A percentile compares a stretch with the other conserved stretches of the same genome.
phyloP scores from a whole-genome alignment of 805 yeast species.

The Nakazawaea populi region DNA sequence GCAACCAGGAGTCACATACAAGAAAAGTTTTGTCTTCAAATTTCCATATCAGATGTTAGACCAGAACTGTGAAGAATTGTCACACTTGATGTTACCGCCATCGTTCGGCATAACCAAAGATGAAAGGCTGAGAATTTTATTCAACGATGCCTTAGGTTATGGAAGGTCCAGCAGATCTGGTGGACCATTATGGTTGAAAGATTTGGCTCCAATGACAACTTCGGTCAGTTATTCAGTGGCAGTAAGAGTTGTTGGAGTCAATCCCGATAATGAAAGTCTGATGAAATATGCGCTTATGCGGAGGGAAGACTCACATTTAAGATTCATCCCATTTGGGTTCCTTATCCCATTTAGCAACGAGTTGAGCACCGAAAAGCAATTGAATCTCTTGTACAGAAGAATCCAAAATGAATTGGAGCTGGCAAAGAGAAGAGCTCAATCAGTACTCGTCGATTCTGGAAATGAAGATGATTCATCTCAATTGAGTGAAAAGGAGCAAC shows the following conservation, averaged over 20 bases:
- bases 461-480: not conserved
- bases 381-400: conserved; percentile 1
- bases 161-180: conserved; percentile 46
- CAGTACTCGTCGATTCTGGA: not conserved
- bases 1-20: conserved; percentile 40
- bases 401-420: conserved; percentile 3
- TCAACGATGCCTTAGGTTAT: conserved; percentile 42
- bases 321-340: conserved; percentile 24
- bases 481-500: not conserved
- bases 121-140: conserved; percentile 20
- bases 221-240: conserved; percentile 48
- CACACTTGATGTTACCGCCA: conserved; percentile 31
- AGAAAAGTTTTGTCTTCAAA: conserved; percentile 52
- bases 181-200: conserved; percentile 46
- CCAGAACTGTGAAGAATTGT: conserved; percentile 34
- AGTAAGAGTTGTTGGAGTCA: conserved; percentile 44
- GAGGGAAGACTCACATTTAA: conserved; percentile 16
- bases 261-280: conserved; percentile 22
- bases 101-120: conserved; percentile 29
- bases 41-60: conserved; percentile 50
- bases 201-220: conserved; percentile 26
- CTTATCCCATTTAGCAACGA: conserved; percentile 7
- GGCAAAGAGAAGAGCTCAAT: not conserved
- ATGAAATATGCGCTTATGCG: conserved; percentile 14
- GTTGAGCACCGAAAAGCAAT: conserved; percentile 9